These are phyloP conservation scores for Neoscytalidium dimidiatum DNA, from an alignment of 2,329 filamentous ascomycete species.

Conservation along the genomic window DNA sequence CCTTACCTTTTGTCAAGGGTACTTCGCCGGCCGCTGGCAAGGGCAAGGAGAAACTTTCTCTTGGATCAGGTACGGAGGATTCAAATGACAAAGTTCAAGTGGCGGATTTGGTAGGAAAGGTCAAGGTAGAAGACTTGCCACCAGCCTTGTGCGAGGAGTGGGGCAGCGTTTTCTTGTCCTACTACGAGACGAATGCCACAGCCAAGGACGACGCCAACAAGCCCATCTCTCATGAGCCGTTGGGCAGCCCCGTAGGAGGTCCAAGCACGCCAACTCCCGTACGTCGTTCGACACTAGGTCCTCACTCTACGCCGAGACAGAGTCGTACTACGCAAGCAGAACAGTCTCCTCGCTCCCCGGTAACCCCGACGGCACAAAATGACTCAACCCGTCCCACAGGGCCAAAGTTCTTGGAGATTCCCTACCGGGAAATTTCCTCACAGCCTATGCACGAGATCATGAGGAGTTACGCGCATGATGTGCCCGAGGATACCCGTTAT, in stretches of 20 bases:
- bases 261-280: constrained; percentile 76
- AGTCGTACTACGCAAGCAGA: constrained; percentile 46
- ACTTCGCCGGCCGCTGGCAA: constrained; percentile 59
- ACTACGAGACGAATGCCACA: constrained; percentile 61
- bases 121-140: constrained; percentile 55
- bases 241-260: constrained; percentile 37
- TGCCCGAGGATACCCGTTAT: constrained; percentile 75
- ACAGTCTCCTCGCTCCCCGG: constrained; percentile 54
- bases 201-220: constrained; percentile 28
- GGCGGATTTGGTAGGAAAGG: constrained; percentile 75
- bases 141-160: constrained; percentile 68
- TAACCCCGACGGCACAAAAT: constrained; percentile 37
- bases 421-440: constrained; percentile 49
- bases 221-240: constrained; percentile 29
- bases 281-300: constrained; percentile 58
- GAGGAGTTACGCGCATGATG: constrained; percentile 50
- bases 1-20: constrained; percentile 77
- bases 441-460: constrained; percentile 46
- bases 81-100: constrained; percentile 40
- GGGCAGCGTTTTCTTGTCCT: constrained; percentile 77
- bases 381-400: constrained; percentile 28
- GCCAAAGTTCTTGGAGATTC: constrained; percentile 60
- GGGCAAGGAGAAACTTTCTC: constrained; percentile 70
- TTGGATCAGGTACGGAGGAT: constrained; percentile 33
- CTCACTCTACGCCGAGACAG: constrained; percentile 54